A percentile compares a stretch with the other conserved stretches of the same genome.
These are phyloP conservation scores for Nidularia pulvinata DNA, from an alignment of 768 basidiomycete genomes.

Conservation along the genomic window DNA sequence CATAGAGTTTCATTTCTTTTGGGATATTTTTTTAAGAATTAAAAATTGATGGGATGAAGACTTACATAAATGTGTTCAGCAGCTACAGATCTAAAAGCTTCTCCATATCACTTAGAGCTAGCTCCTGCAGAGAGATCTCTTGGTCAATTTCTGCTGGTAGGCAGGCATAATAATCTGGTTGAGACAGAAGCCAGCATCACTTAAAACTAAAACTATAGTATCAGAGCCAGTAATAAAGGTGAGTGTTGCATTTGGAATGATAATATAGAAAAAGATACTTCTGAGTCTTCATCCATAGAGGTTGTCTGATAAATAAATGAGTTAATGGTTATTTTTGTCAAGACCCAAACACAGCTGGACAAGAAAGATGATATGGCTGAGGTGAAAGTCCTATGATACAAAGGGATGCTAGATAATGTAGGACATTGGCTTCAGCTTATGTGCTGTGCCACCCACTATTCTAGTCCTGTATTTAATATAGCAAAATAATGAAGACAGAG, in stretches of 20 bases:
- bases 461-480: no score
- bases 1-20: constrained; percentile 35
- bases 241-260: not conserved
- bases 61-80: constrained; percentile 27
- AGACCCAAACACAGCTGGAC: no score
- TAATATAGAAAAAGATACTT: not conserved
- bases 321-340: no score
- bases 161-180: constrained; percentile 30
- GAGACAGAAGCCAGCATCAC: constrained; percentile 34
- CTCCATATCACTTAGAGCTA: constrained; percentile 7
- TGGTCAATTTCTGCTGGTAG: constrained; percentile 41
- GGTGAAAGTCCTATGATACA: no score
- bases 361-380: no score
- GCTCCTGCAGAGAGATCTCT: constrained; percentile 13
- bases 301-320: not conserved
- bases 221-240: constrained; percentile 42
- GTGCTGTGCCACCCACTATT: no score
- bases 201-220: constrained; percentile 39
- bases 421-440: no score
- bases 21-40: not conserved
- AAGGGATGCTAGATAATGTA: no score
- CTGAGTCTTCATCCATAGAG: not conserved
- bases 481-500: no score
- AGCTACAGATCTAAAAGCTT: constrained; percentile 20
- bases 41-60: not conserved